Evolutionary conservation across 192 early-diverging fungal genomes (phyloP).

Genomic region (Oehlia diaphana): DNA sequence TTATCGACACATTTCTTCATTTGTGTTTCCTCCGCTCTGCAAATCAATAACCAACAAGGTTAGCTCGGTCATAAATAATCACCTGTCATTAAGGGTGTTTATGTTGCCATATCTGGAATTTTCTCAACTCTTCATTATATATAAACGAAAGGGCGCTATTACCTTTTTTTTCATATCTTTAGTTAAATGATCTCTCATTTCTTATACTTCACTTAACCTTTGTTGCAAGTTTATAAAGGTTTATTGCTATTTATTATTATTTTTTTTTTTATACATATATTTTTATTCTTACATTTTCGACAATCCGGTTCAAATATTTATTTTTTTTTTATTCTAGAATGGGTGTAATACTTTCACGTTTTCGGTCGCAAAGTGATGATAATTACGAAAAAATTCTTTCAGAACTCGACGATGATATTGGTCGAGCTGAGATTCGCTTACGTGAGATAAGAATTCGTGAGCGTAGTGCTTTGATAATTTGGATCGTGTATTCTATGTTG

Average conservation of each 20-base stretch:
- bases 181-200: neutral
- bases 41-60: neutral
- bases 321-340: neutral
- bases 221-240: neutral
- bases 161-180: neutral
- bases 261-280: no score
- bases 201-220: neutral
- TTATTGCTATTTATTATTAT: neutral
- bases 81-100: neutral
- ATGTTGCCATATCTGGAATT: neutral
- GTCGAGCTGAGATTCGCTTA: slow-evolving; percentile 61
- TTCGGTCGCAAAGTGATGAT: slow-evolving; percentile 30
- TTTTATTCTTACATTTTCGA: no score
- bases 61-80: neutral
- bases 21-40: neutral
- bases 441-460: slow-evolving; percentile 67
- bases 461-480: slow-evolving; percentile 51
- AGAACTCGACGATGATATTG: slow-evolving; percentile 64
- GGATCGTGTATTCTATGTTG: slow-evolving; percentile 59
- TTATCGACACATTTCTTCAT: neutral
- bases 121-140: neutral
- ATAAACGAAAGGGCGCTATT: neutral
- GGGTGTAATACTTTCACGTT: slow-evolving; percentile 17
- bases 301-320: neutral
- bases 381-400: slow-evolving; percentile 57